Conservation (phyloP, 345 rosid genomes). For the Pseudoturritis turrita region DNA sequence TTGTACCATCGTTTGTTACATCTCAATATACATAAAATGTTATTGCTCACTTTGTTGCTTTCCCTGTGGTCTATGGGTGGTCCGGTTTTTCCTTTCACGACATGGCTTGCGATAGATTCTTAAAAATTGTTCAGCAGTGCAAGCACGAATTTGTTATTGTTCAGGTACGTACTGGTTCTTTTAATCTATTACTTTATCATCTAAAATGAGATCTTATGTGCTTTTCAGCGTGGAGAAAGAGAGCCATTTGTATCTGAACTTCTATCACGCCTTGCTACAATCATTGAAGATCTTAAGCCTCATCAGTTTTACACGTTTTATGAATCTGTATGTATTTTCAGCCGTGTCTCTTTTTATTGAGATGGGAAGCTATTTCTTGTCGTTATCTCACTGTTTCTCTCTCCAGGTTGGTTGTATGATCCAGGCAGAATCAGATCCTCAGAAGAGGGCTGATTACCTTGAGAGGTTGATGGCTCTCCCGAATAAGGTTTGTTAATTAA, state of each 20-base stretch:
- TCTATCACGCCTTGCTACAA: slow-evolving; percentile 71
- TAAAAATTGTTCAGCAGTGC: slow-evolving; percentile 96
- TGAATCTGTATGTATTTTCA: slow-evolving; percentile 65
- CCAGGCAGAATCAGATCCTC: slow-evolving; percentile 92
- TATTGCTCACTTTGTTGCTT: neutral
- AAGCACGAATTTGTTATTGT: slow-evolving; percentile 79
- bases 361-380: neutral
- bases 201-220: neutral
- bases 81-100: slow-evolving; percentile 45
- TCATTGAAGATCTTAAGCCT: slow-evolving; percentile 86
- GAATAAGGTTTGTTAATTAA: slow-evolving; percentile 55
- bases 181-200: neutral
- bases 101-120: slow-evolving; percentile 98
- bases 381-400: neutral
- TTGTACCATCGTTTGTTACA: neutral
- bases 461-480: slow-evolving; percentile 94
- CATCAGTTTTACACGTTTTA: slow-evolving; percentile 93
- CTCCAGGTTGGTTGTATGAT: slow-evolving; percentile 87
- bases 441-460: slow-evolving; percentile 86
- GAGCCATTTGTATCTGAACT: slow-evolving; percentile 98
- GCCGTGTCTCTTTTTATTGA: neutral
- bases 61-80: neutral
- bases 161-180: slow-evolving; percentile 51
- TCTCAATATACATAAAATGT: neutral
- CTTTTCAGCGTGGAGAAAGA: slow-evolving; percentile 76